Evolutionary conservation across 306 rosid species (phyloP), one percentile per base, ranked within the genome.

Genomic region (Adenanthera pavonina): DNA sequence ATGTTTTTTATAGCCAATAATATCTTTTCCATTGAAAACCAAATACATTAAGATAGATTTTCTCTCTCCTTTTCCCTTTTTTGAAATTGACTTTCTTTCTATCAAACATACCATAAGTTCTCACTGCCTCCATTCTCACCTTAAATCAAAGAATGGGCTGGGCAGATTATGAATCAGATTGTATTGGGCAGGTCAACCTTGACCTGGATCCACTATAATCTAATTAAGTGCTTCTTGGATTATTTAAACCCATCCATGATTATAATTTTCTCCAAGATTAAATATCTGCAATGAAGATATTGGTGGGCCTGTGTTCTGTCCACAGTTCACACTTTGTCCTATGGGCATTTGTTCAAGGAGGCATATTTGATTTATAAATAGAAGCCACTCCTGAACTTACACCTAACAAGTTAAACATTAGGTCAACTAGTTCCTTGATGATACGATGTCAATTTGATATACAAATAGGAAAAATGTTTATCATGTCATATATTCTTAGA

Each of bases 351-450:
- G 17, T 19, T 4, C 67, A 40, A 65, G 71, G 8, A n/a, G 40
- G 48, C 25, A 3, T 66, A 15, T 38, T 38, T 10, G 48, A 66
- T 38, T 17, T 38, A 69, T 54, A 64, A 48, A 52, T 14, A 40
- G 69, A 78, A 78, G 14, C 40, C 64, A 34, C 19, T 46, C 47
- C 16, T 62, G 48, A 65, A 64, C 44, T 41, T 43, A 67, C 36
- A 38, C 48, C 51, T 66, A 57, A 38, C 9, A 77, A 71, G 53
- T 48, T 66, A 40, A 49, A 78, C 35, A 62, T 67, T 48, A 60
- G 35, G 67, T 33, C 10, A 74, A 78, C 60, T 60, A 35, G 62
- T 81, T 53, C 47, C 35, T 44, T 69, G 75, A 35, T 33, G 60
- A 38, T 70, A 66, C 43, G 14, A 25, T 17, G 61, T 61, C 46